A percentile compares a stretch with the other conserved stretches of the same genome.
Evolutionary conservation across 2,329 filamentous ascomycete species (phyloP).

Genomic region (Fusarium longipes): DNA sequence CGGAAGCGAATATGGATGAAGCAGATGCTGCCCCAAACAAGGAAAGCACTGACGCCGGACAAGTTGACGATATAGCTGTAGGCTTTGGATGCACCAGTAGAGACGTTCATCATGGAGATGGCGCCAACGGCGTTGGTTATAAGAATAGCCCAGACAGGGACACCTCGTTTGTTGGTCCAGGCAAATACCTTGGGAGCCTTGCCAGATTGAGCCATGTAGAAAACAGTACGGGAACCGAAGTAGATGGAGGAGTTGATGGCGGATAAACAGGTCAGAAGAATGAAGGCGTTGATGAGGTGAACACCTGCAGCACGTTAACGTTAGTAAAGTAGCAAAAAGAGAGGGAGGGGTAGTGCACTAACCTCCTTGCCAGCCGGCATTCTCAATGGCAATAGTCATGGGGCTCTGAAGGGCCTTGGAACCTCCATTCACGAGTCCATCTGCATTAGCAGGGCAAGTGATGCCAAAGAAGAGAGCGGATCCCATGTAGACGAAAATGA

Average conservation of each 20-base stretch:
- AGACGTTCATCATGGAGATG: constrained; percentile 80
- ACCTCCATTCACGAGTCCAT: constrained; percentile 68
- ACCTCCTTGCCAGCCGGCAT: constrained; percentile 77
- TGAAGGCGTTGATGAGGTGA: constrained; percentile 82
- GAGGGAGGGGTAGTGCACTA: constrained; percentile 3
- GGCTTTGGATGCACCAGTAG: constrained; percentile 71
- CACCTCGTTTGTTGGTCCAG: constrained; percentile 72
- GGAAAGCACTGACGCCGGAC: constrained; percentile 75
- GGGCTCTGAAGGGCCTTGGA: constrained; percentile 76
- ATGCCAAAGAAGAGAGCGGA: constrained; percentile 80
- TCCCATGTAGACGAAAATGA: constrained; percentile 74
- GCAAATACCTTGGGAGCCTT: constrained; percentile 78
- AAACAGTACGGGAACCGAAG: constrained; percentile 77
- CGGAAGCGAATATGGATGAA: constrained; percentile 80
- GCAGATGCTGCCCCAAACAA: constrained; percentile 77
- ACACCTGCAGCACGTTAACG: constrained; percentile 54
- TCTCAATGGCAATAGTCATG: constrained; percentile 79
- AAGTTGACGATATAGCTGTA: constrained; percentile 78
- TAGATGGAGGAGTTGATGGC: constrained; percentile 82
- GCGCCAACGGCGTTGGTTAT: constrained; percentile 77
- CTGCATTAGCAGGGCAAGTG: constrained; percentile 75
- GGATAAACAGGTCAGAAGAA: constrained; percentile 77
- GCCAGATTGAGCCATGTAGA: constrained; percentile 79
- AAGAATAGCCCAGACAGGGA: constrained; percentile 70
- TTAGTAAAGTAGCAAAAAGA: not conserved